A percentile compares a stretch with the other conserved stretches of the same genome.
These are phyloP conservation scores for Pythium rishiriense DNA, from an alignment of 352 stramenopile species.

Conservation along the genomic window DNA sequence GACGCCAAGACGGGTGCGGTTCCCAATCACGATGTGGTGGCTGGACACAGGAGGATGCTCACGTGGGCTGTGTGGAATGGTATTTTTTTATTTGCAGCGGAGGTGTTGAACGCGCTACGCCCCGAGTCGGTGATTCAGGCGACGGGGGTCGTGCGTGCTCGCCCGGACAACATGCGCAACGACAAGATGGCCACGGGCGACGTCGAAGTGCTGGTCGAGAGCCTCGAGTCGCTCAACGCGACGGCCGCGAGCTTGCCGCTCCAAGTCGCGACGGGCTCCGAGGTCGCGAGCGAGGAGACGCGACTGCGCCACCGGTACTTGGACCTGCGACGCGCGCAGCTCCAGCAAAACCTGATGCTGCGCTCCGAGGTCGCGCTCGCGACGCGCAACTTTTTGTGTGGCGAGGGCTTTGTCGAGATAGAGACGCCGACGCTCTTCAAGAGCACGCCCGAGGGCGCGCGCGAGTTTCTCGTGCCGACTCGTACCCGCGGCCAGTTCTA, in stretches of 20 bases:
- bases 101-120: constrained; percentile 53
- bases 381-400: constrained; percentile 68
- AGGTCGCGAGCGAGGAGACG: constrained; percentile 70
- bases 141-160: constrained; percentile 55
- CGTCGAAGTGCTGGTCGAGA: constrained; percentile 73
- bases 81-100: constrained; percentile 26
- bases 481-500: constrained; percentile 75
- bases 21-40: too few species aligned
- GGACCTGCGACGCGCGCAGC: constrained; percentile 65
- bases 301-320: constrained; percentile 79
- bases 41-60: too few species aligned
- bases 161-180: constrained; percentile 70
- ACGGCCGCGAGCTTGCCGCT: constrained; percentile 51
- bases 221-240: constrained; percentile 61
- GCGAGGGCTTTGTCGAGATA: constrained; percentile 81
- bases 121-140: constrained; percentile 76
- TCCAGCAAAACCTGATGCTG: constrained; percentile 83
- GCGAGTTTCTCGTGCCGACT: constrained; percentile 87
- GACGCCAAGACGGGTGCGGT: constrained; percentile 37
- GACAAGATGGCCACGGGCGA: constrained; percentile 65
- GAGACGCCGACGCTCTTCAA: constrained; percentile 90
- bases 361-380: constrained; percentile 71
- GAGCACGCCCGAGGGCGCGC: constrained; percentile 81
- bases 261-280: constrained; percentile 59
- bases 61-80: too few species aligned